Evolutionary conservation across 306 rosid species (phyloP), one percentile per base, ranked within the genome.

Genomic region (Mimosa pudica): DNA sequence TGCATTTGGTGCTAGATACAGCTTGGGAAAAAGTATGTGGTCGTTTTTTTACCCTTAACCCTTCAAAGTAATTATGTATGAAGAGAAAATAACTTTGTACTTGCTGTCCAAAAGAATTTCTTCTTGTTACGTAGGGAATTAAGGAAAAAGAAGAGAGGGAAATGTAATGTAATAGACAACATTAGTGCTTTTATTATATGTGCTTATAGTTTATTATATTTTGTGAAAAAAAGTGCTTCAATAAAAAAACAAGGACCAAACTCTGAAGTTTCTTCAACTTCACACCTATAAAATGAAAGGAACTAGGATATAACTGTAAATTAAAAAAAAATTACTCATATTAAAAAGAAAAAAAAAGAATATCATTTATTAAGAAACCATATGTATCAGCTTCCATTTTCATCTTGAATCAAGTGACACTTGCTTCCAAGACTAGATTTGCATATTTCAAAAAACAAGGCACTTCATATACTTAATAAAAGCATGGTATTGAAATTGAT

Each of bases 341-440:
- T 7, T n/a, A 33, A 60, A 14, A 42, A 55, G 24, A 51, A 33
- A 70, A 8, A 17, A 8, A 38, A 35, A 24, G 30, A 24, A 24
- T 24, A 24, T 24, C 30, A 24, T 24, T 24, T 24, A 24, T 24
- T 24, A 24, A 24, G 30, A 24, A 24, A 24, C 30, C 30, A 24
- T 24, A 24, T 24, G 30, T 24, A 24, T 24, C 35, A 46, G 72
- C 48, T n/a, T 65, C 6, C 2, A 6, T 7, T 14, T 46, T 4
- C 70, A 66, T 77, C 66, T 16, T n/a, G 18, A 77, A 77, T 63
- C n/a, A 35, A 77, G 4, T 11, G 66, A 24, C 44, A 4, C 14
- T 24, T 24, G 30, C 30, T 24, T 52, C 65, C 80, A 65, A 45
- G 17, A 67, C 47, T 14, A 68, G 47, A 45, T 58, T 57, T 12